These are phyloP conservation scores for Nicotiana undulata DNA, from an alignment of 257 asterid species.

Conservation along the genomic window DNA sequence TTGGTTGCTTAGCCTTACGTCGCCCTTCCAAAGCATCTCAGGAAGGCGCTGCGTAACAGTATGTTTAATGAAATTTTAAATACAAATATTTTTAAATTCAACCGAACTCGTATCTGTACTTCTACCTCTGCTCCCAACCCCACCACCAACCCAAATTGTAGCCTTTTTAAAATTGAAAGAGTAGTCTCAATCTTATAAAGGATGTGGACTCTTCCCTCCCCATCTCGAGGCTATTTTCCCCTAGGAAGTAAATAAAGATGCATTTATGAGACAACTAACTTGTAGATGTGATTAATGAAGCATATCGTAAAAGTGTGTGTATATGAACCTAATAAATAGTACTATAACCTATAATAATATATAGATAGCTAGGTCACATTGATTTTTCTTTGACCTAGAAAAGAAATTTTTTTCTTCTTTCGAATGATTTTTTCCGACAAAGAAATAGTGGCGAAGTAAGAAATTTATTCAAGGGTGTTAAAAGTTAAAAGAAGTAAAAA, in stretches of 20 bases:
- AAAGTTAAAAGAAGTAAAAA: too few species aligned
- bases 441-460: too few species aligned
- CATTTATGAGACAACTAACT: conserved; percentile 10
- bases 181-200: conserved; percentile 7
- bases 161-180: neutral
- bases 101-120: too few species aligned
- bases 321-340: conserved; percentile 5
- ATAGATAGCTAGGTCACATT: neutral
- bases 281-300: conserved; percentile 13
- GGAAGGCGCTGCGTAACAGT: too few species aligned
- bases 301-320: conserved; percentile 2
- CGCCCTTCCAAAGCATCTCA: too few species aligned
- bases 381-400: conserved; percentile 2
- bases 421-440: neutral
- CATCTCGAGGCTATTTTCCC: neutral
- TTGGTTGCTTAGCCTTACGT: too few species aligned
- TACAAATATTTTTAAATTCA: too few species aligned
- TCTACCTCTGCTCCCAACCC: too few species aligned
- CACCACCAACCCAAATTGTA: too few species aligned
- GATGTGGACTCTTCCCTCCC: conserved; percentile 3
- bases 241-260: neutral
- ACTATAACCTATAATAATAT: neutral
- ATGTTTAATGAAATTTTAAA: too few species aligned
- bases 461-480: too few species aligned
- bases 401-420: neutral